These are phyloP conservation scores for Gentiana macrophylla DNA, from an alignment of 257 asterid genomes.

Conservation along the genomic window DNA sequence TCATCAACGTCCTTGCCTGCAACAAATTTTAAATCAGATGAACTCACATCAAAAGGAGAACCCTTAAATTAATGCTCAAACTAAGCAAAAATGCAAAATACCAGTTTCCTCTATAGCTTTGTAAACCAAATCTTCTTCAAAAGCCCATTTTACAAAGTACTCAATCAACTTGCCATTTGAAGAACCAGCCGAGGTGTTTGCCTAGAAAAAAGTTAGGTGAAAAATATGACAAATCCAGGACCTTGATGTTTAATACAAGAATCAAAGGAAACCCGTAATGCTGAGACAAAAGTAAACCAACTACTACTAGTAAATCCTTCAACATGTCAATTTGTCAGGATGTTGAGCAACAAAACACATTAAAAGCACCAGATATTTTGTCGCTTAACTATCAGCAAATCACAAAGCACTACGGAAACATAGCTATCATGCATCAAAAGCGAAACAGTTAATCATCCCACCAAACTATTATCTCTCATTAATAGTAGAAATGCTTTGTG, in stretches of 20 bases:
- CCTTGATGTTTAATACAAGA: neutral
- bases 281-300: neutral
- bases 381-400: no score
- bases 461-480: no score
- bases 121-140: constrained; percentile 21
- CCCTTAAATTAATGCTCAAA: neutral
- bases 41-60: neutral
- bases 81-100: constrained; percentile 6
- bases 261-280: neutral
- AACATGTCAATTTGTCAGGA: no score
- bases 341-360: no score
- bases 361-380: no score
- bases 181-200: constrained; percentile 19
- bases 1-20: constrained; percentile 52
- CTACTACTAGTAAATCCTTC: no score
- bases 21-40: constrained; percentile 4
- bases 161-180: constrained; percentile 13
- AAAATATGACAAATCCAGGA: neutral
- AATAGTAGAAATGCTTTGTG: no score
- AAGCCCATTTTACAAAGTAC: constrained; percentile 24
- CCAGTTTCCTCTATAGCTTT: constrained; percentile 31
- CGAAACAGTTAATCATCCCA: no score
- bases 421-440: no score
- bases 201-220: constrained; percentile 9
- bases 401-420: no score